Evolutionary conservation across 805 yeast species (phyloP), one percentile per base, ranked within the genome.

Genomic region (Myxozyma geophila): DNA sequence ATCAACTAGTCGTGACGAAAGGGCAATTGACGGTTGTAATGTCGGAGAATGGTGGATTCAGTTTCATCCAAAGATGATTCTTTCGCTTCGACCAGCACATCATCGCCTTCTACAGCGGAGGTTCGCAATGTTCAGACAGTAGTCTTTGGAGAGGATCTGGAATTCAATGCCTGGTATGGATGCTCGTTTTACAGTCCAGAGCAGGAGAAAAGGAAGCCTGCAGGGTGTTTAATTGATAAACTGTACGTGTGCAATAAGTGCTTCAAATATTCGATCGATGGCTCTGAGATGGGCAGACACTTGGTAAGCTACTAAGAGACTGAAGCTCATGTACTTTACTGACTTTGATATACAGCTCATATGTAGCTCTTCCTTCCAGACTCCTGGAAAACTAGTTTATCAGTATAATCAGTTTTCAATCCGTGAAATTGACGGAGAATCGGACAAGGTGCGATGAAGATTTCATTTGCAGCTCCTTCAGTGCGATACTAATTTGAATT

Each of bases 161-260:
- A 82, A 63, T 85, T 92, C 66, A 82, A 85, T 59, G 87, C 98
- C 1, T 91, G 98, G 97, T 92, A 88, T 73, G 95, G 96, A 0
- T 88, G 89, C 70, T 83, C 90, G n/a, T 58, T 47, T 36, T 58
- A 51, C 17, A 58, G 47, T 19, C 46, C 54, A 12, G 55, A 50
- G n/a, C 40, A 44, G 10, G 58, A 58, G 3, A 44, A 51, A n/a
- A 51, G 21, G 41, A 58, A 52, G 43, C 21, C 55, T 7, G 1
- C 50, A 2, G 54, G 23, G 12, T 9, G 49, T 72, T 71, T 54
- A 37, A 47, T 71, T 6, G 60, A 70, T 1, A 64, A 74, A 63
- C 78, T 95, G 15, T 82, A 78, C 71, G 86, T 95, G 1, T 95
- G 99, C 76, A 89, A 87, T 51, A 79, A 77, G 58, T 95, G 99